phyloP scores from a whole-genome alignment of 2,329 filamentous ascomycete species.

The Colletotrichum higginsianum region DNA sequence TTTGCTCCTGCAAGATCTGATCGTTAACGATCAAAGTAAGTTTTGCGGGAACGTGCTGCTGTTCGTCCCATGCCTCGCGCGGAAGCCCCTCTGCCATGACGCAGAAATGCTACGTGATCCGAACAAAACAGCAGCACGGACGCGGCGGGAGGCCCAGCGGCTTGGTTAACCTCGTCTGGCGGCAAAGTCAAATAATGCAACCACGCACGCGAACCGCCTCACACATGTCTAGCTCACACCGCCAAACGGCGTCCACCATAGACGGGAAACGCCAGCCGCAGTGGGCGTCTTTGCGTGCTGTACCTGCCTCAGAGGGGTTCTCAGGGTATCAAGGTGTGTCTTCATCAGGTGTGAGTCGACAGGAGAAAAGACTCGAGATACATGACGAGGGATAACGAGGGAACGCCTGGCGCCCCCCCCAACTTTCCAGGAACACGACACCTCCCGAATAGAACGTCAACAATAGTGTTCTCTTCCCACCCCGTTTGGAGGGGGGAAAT shows the following conservation, averaged over 20 bases:
- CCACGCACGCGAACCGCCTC: neutral
- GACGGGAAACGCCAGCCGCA: constrained; percentile 7
- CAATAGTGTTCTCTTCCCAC: no score
- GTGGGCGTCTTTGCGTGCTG: neutral
- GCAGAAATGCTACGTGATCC: neutral
- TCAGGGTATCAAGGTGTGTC: neutral
- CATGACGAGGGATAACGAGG: no score
- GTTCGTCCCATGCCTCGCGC: neutral
- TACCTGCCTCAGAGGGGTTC: no score
- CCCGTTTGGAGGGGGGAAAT: no score
- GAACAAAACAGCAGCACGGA: neutral
- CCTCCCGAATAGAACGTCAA: no score
- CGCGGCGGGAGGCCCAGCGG: neutral
- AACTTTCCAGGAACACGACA: neutral
- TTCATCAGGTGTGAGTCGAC: neutral
- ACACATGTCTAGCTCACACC: no score
- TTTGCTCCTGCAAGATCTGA: no score
- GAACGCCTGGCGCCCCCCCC: neutral
- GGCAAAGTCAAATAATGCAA: constrained; percentile 15
- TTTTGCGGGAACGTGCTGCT: neutral
- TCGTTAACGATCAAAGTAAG: no score
- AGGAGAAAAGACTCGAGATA: neutral
- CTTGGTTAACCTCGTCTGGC: neutral
- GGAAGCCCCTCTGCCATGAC: neutral
- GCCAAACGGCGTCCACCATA: neutral